Evolutionary conservation across 805 yeast species (phyloP).

Genomic region (Cyberlindnera japonica): DNA sequence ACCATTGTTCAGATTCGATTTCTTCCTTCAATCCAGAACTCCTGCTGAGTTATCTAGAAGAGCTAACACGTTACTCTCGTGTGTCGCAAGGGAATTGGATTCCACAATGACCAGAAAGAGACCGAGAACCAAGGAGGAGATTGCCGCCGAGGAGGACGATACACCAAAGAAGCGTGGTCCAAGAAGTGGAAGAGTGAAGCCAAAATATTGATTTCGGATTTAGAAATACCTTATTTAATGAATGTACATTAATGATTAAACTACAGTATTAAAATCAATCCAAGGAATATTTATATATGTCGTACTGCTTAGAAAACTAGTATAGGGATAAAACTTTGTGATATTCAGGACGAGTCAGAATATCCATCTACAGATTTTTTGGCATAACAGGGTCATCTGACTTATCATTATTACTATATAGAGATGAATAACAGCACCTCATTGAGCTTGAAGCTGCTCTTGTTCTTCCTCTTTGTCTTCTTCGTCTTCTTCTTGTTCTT

Average conservation of each 20-base stretch:
- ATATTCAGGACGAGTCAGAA: no score
- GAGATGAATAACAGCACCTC: no score
- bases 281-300: no score
- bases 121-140: conserved; percentile 12
- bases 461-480: no score
- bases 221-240: not conserved
- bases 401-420: no score
- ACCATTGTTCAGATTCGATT: conserved; percentile 81
- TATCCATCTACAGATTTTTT: no score
- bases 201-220: conserved; percentile 8
- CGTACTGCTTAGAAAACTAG: no score
- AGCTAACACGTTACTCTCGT: conserved; percentile 70
- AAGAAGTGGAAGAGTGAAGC: conserved; percentile 17
- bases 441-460: no score
- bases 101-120: conserved; percentile 15
- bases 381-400: no score
- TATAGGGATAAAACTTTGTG: no score
- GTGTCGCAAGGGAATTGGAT: conserved; percentile 61
- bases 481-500: conserved; percentile 10
- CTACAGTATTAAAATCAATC: not conserved
- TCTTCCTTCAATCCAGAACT: conserved; percentile 78
- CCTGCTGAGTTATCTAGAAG: conserved; percentile 77
- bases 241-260: not conserved
- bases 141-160: conserved; percentile 15
- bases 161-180: conserved; percentile 18